A percentile compares a stretch with the other conserved stretches of the same genome.
Conservation (phyloP, 495 filamentous ascomycete genomes). For the Penicillium parvum region DNA sequence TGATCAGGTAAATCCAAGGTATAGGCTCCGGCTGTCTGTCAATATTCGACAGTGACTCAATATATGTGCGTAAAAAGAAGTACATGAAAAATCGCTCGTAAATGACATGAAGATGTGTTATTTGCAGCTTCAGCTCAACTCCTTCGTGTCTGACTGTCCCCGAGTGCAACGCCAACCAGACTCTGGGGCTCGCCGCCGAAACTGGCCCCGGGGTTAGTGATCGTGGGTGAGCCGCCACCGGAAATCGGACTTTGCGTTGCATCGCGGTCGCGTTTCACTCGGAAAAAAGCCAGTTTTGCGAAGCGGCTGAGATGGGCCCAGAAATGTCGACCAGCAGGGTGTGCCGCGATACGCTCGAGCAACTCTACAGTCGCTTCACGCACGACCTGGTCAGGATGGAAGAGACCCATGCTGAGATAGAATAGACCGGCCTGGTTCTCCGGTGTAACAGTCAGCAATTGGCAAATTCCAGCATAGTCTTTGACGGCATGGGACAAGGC, state of each 20-base stretch:
- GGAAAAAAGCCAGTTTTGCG: constrained; percentile 72
- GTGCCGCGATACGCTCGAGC: constrained; percentile 73
- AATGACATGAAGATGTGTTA: not conserved
- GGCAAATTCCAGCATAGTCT: constrained; percentile 83
- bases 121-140: constrained; percentile 13
- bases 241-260: constrained; percentile 30
- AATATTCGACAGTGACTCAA: not conserved
- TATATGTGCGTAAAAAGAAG: not conserved
- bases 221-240: constrained; percentile 7
- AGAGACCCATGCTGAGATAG: constrained; percentile 87
- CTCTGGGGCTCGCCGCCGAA: constrained; percentile 35
- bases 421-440: constrained; percentile 88
- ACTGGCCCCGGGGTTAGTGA: constrained; percentile 15
- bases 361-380: constrained; percentile 73
- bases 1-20: not conserved
- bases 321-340: constrained; percentile 91
- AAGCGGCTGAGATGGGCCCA: constrained; percentile 85
- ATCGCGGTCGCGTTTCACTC: constrained; percentile 63
- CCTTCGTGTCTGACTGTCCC: constrained; percentile 17
- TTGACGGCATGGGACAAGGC: constrained; percentile 70
- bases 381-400: constrained; percentile 79
- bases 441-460: constrained; percentile 79
- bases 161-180: constrained; percentile 38
- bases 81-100: not conserved
- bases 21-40: constrained; percentile 1